Percentiles rank a stretch among this genome's conserved stretches.
These are phyloP conservation scores for Pseudogymnoascus sp. DNA, from an alignment of 2,329 filamentous ascomycete species.

Conservation along the genomic window DNA sequence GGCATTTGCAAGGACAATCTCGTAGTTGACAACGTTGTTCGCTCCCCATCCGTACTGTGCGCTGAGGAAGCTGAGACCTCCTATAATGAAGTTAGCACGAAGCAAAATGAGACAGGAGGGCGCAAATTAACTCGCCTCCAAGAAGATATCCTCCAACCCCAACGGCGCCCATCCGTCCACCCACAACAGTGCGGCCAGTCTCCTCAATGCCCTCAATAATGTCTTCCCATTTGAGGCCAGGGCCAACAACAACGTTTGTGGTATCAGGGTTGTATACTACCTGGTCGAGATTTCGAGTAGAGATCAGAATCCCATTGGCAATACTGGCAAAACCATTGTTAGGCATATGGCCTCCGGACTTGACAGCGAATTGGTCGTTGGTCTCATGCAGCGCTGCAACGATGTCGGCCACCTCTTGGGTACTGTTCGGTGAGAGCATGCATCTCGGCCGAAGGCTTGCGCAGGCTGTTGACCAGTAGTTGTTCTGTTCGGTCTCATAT, in stretches of 20 bases:
- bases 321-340: constrained; percentile 40
- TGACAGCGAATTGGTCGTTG: constrained; percentile 34
- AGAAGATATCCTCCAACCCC: constrained; percentile 40
- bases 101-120: neutral
- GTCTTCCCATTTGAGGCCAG: constrained; percentile 31
- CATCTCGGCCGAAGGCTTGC: constrained; percentile 39
- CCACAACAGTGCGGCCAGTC: constrained; percentile 29
- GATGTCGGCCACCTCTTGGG: constrained; percentile 45
- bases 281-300: constrained; percentile 36
- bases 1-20: constrained; percentile 29
- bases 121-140: neutral
- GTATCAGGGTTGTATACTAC: constrained; percentile 30
- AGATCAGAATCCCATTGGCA: constrained; percentile 36
- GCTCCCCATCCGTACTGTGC: constrained; percentile 40
- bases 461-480: constrained; percentile 41
- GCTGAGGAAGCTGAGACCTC: constrained; percentile 16
- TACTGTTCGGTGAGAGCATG: constrained; percentile 40
- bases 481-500: constrained; percentile 33
- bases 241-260: constrained; percentile 33
- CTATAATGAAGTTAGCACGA: constrained; percentile 7
- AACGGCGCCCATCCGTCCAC: constrained; percentile 41
- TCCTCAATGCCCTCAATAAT: constrained; percentile 28
- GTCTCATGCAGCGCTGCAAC: constrained; percentile 42
- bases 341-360: constrained; percentile 41
- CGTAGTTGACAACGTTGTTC: constrained; percentile 39